Percentiles rank a stretch among this genome's conserved stretches.
These are phyloP conservation scores for Priceomyces melissophilus DNA, from an alignment of 805 yeast genomes.

Conservation along the genomic window DNA sequence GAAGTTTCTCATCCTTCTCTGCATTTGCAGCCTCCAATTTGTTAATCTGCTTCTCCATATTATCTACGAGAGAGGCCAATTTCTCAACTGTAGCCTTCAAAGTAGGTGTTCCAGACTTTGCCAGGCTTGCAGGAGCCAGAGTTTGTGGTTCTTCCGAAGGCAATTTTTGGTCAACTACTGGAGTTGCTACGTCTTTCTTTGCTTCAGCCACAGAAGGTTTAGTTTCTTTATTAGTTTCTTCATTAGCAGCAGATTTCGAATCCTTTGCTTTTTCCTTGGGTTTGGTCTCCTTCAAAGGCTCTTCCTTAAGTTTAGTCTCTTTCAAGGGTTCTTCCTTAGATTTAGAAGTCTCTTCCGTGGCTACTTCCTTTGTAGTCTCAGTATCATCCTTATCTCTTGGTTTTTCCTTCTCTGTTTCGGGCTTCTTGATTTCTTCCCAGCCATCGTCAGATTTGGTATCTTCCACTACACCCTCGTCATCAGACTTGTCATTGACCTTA, in stretches of 20 bases:
- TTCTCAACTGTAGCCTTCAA: constrained; percentile 70
- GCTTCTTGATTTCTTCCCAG: constrained; percentile 39
- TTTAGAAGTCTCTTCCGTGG: neutral
- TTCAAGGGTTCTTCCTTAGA: constrained; percentile 4
- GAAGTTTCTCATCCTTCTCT: constrained; percentile 65
- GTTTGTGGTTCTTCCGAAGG: constrained; percentile 1
- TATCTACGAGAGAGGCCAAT: constrained; percentile 53
- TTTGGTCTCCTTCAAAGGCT: constrained; percentile 16
- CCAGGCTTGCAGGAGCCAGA: neutral
- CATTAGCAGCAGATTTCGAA: constrained; percentile 2
- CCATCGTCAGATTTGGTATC: constrained; percentile 31
- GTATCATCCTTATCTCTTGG: neutral
- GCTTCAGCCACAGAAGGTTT: neutral
- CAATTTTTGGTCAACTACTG: too few relatives aligned
- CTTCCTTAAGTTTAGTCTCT: constrained; percentile 9
- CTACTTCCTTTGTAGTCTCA: neutral
- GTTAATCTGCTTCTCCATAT: constrained; percentile 54
- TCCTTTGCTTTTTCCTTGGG: constrained; percentile 14
- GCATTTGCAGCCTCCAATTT: constrained; percentile 49
- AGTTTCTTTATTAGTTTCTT: too few relatives aligned
- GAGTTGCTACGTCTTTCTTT: constrained; percentile 6
- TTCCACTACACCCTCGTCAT: constrained; percentile 30
- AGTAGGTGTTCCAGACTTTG: constrained; percentile 47
- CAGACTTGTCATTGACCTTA: constrained; percentile 38
- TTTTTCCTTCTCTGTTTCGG: constrained; percentile 11